Conservation (phyloP, 768 basidiomycete genomes). For the Naganishia antarctica region DNA sequence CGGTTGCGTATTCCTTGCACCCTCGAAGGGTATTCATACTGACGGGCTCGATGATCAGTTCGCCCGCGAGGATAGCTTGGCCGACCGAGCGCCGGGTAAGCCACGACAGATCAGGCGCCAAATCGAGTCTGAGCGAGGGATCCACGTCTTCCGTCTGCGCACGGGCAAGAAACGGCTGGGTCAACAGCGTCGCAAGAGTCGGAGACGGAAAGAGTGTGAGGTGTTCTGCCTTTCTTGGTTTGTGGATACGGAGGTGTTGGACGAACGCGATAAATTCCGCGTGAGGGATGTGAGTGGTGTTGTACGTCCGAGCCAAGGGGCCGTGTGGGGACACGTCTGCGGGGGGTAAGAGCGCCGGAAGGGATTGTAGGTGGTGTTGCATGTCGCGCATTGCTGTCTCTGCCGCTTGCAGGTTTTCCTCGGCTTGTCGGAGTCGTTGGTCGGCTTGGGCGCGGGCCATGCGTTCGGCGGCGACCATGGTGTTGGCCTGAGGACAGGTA, state of each 20-base stretch:
- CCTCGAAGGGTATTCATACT: constrained; percentile 60
- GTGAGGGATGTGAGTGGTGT: constrained; percentile 67
- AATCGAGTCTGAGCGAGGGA: constrained; percentile 82
- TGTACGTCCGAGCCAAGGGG: constrained; percentile 30
- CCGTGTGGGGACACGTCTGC: constrained; percentile 4
- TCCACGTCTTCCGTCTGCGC: constrained; percentile 82
- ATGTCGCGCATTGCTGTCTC: constrained; percentile 79
- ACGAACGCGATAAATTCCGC: constrained; percentile 75
- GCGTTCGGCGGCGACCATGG: constrained; percentile 94
- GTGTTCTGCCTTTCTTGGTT: constrained; percentile 55
- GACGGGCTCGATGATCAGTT: constrained; percentile 83
- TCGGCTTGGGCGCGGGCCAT: constrained; percentile 64
- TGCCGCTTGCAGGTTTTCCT: constrained; percentile 70
- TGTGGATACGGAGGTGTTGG: constrained; percentile 67
- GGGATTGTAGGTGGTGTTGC: constrained; percentile 75
- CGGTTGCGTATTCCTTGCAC: constrained; percentile 52
- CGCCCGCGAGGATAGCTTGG: constrained; percentile 77
- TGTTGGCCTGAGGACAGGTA: constrained; percentile 65
- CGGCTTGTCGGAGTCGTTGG: constrained; percentile 69
- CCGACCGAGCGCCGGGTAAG: constrained; percentile 79
- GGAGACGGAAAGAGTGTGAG: constrained; percentile 55
- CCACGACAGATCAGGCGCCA: constrained; percentile 92
- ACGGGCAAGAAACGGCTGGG: constrained; percentile 71
- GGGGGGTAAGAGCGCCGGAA: constrained; percentile 49
- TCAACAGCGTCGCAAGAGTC: constrained; percentile 64